Percentiles rank a stretch among this genome's conserved stretches.
These are phyloP conservation scores for Pseudogymnoascus sp. DNA, from an alignment of 2,329 filamentous ascomycete species.

Conservation along the genomic window DNA sequence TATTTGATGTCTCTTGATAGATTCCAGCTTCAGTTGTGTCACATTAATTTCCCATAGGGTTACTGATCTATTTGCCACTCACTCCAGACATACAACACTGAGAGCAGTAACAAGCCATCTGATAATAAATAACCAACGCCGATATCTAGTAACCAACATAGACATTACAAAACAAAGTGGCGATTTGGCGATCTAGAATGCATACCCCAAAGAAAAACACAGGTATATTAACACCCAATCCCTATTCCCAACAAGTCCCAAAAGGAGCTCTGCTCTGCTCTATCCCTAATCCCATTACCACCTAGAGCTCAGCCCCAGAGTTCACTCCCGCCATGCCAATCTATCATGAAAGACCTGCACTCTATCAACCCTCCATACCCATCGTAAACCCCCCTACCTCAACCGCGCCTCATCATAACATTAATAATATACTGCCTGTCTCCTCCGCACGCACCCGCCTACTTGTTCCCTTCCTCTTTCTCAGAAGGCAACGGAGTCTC, in stretches of 20 bases:
- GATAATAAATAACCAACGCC: too few relatives aligned
- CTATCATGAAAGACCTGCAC: background rate
- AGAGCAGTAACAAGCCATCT: too few relatives aligned
- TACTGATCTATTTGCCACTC: background rate
- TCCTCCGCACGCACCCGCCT: background rate
- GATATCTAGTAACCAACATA: background rate
- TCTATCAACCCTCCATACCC: background rate
- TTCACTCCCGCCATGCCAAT: constrained; percentile 1
- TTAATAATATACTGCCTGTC: background rate
- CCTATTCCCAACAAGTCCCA: background rate
- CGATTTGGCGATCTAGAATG: background rate
- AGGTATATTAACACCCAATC: background rate
- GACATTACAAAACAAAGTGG: background rate
- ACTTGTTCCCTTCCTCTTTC: background rate
- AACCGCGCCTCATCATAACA: background rate
- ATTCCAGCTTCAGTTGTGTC: background rate
- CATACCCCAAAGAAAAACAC: background rate
- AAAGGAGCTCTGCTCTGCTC: background rate
- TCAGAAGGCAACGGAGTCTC: background rate
- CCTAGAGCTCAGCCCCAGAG: background rate
- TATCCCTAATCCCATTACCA: background rate
- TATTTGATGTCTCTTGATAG: too few relatives aligned
- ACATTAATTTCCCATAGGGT: background rate
- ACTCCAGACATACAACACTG: background rate
- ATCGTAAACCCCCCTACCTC: background rate